phyloP scores from a whole-genome alignment of 2,329 filamentous ascomycete species.

The Blumeria graminis region DNA sequence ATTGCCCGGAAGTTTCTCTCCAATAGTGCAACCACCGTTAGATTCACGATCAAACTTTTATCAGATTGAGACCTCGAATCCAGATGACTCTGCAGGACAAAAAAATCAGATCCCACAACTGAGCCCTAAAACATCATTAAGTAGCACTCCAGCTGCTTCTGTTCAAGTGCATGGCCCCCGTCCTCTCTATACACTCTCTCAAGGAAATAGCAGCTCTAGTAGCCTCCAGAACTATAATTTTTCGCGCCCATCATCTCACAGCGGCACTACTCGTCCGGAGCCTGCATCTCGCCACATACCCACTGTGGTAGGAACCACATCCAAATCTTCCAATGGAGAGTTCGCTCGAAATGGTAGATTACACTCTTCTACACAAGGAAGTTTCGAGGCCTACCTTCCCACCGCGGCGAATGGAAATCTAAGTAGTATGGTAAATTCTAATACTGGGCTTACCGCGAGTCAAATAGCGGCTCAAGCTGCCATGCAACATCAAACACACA shows the following conservation, averaged over 20 bases:
- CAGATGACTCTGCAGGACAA: conserved; percentile 21
- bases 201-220: conserved; percentile 23
- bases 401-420: conserved; percentile 22
- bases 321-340: conserved; percentile 18
- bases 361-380: conserved; percentile 49
- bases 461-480: conserved; percentile 63
- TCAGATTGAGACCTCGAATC: conserved; percentile 22
- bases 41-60: conserved; percentile 18
- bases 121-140: conserved; percentile 6
- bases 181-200: conserved; percentile 25
- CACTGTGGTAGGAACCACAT: conserved; percentile 18
- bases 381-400: conserved; percentile 51
- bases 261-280: conserved; percentile 1
- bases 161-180: conserved; percentile 18
- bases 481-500: conserved; percentile 32
- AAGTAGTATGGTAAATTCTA: conserved; percentile 13
- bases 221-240: conserved; percentile 24
- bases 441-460: conserved; percentile 31
- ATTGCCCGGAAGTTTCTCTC: conserved; percentile 15
- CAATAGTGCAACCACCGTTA: conserved; percentile 14
- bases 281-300: conserved; percentile 6
- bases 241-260: conserved; percentile 24
- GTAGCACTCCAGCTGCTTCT: neutral
- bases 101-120: conserved; percentile 23
- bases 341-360: conserved; percentile 29